Base-by-base conservation (phyloP, 2,329 filamentous ascomycete genomes). In the Fusarium austroafricanum region DNA sequence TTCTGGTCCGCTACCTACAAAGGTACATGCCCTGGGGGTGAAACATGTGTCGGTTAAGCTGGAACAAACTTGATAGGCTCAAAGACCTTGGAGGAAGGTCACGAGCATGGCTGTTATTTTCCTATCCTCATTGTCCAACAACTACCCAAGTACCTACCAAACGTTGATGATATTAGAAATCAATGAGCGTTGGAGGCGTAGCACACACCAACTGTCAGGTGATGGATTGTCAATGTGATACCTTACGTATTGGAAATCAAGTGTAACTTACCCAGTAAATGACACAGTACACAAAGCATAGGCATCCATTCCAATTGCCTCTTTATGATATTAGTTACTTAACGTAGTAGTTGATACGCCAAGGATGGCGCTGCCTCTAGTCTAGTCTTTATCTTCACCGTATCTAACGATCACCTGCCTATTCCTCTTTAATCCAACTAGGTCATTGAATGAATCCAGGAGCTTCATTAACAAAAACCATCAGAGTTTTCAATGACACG, bases 221-320 rank as follows among this genome's bases (percentile, higher is more conserved):
- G 66, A 68, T 50, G 47, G 33, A 20, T 47, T 66, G 65, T 51
- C 47, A 67, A 69, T 62, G 65, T 69, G 55, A 65, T 68, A 43
- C 40, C 45, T 62, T 64, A 55, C 59, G 46, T 47, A 65, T 42
- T 60, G 21, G 44, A 59, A 65, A 64, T 21, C 20, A 64, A 43
- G 31, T 39, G 43, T 58, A 45, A 53, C 31, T 52, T 12, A 31
- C 10, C 14, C 6, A 17, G 55, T 26, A 47, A 28, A 50, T 53
- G 53, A 20, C 53, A 38, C 39, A 54, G 29, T 45, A 64, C 29
- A 29, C 37, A 57, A 26, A 40, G 26, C 52, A 49, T 26, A 26
- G 26, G 26, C 26, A 40, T 31, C 20, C 37, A 64, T 45, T 54
- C 47, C 21, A 67, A 50, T 56, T 56, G 17, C 10, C 14, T 11